Conservation (phyloP, 768 basidiomycete species). For the Tricholoma flavovirens region DNA sequence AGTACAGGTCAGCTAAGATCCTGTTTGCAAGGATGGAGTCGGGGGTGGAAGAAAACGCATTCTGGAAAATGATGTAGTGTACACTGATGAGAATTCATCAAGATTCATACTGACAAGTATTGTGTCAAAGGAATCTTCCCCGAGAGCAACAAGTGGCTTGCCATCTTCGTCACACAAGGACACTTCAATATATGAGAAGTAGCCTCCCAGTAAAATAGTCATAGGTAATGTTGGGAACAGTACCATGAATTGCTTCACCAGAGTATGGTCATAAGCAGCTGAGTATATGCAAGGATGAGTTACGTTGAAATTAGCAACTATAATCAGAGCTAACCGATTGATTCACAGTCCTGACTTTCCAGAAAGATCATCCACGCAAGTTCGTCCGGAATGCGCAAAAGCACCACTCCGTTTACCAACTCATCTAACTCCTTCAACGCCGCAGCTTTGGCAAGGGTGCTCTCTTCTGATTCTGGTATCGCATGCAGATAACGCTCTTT, state of each 20-base stretch:
- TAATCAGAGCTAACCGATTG: constrained; percentile 46
- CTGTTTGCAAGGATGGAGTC: constrained; percentile 64
- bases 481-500: constrained; percentile 58
- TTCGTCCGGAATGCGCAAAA: constrained; percentile 73
- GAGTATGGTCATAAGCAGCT: constrained; percentile 58
- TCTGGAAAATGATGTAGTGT: constrained; percentile 31
- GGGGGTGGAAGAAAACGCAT: constrained; percentile 42
- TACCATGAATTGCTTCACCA: constrained; percentile 54
- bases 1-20: constrained; percentile 59
- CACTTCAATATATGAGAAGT: constrained; percentile 57
- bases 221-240: constrained; percentile 61
- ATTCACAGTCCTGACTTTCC: constrained; percentile 65
- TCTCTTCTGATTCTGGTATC: constrained; percentile 39
- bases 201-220: constrained; percentile 55
- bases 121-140: constrained; percentile 53
- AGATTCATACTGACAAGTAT: constrained; percentile 49
- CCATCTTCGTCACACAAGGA: constrained; percentile 37
- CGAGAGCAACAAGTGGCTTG: constrained; percentile 28
- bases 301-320: background rate
- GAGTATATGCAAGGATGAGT: background rate
- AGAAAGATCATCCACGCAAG: constrained; percentile 76
- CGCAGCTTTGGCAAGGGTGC: constrained; percentile 34
- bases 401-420: constrained; percentile 66
- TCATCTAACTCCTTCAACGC: constrained; percentile 63
- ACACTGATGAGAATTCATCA: constrained; percentile 4